Base-by-base conservation (phyloP, 208 protist species). In the Trypanosoma congolense region DNA sequence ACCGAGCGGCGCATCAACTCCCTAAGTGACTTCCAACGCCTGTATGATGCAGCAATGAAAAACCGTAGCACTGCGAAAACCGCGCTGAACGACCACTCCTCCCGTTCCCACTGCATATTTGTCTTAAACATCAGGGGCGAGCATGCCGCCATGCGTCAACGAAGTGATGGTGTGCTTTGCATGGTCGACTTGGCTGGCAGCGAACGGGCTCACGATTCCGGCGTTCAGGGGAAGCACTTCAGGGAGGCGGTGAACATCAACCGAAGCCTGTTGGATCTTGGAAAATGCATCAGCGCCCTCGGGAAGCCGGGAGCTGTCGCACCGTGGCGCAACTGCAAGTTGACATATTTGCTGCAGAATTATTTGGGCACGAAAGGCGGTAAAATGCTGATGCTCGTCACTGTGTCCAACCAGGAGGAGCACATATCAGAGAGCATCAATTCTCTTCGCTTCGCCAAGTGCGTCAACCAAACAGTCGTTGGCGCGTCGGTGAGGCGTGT, bases 201-300 rank as follows among this genome's bases (percentile, higher is more conserved):
- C 51, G 96, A 98, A 69, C 69, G 95, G 22, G 75, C 95, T 36
- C 85, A 80, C 40, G 90, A 96, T 18, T 95, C 88, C 9, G 92
- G 90, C 6, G 88, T 77, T 26, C 78, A 90, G 31, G 93, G 91
- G 0, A 67, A 83, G 59, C 80, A 91, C 38, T 72, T 96, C 42
- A 83, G 90, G 60, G 93, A 98, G 70, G 85, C 87, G 26, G 72
- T 92, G 21, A 91, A 89, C 70, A 98, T 98, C 74, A 98, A 98
- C 60, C 56, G 73, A 6, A 90, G 74, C 19, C 64, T 98, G 22
- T 65, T 93, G 9, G 77, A 94, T 56, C 67, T 98, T 6, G 92
- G 92, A 30, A 95, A 97, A 58, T 96, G 96, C 53, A 97, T 98
- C 54, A 62, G 71, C 18, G 90, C 89, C 6, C 60, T 98, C 41